phyloP scores from a whole-genome alignment of 2,329 filamentous ascomycete genomes.

The Fusarium phyllophilum region DNA sequence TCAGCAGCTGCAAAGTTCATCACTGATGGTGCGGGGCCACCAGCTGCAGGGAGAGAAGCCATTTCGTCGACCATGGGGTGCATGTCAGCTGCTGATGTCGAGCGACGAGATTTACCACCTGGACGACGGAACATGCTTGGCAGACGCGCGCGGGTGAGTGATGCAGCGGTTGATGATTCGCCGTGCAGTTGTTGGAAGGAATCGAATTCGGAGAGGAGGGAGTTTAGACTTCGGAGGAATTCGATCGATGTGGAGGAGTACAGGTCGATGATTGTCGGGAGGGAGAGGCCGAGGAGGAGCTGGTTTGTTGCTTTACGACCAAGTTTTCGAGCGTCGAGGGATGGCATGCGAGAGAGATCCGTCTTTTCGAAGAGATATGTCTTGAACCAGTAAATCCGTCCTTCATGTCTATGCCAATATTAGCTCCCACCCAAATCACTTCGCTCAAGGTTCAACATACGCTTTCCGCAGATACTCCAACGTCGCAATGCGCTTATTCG shows the following conservation, averaged over 20 bases:
- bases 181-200: slow-evolving; percentile 89
- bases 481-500: slow-evolving; percentile 92
- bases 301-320: slow-evolving; percentile 93
- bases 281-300: slow-evolving; percentile 88
- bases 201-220: slow-evolving; percentile 90
- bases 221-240: slow-evolving; percentile 87
- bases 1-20: slow-evolving; percentile 69
- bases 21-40: slow-evolving; percentile 53
- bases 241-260: slow-evolving; percentile 83
- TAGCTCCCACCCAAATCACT: neutral
- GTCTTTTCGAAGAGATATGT: slow-evolving; percentile 89
- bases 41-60: slow-evolving; percentile 41
- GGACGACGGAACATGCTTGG: slow-evolving; percentile 84
- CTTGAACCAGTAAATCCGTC: slow-evolving; percentile 97
- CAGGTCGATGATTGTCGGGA: slow-evolving; percentile 89
- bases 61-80: slow-evolving; percentile 47
- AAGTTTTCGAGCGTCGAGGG: slow-evolving; percentile 85
- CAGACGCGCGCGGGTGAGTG: slow-evolving; percentile 80
- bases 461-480: slow-evolving; percentile 92
- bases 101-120: slow-evolving; percentile 66
- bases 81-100: slow-evolving; percentile 60
- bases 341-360: slow-evolving; percentile 84
- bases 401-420: slow-evolving; percentile 75
- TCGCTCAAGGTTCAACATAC: slow-evolving; percentile 64
- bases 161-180: slow-evolving; percentile 76